A percentile compares a stretch with the other conserved stretches of the same genome.
Conservation (phyloP, 352 stramenopile species). For the Phytophthora pistaciae region DNA sequence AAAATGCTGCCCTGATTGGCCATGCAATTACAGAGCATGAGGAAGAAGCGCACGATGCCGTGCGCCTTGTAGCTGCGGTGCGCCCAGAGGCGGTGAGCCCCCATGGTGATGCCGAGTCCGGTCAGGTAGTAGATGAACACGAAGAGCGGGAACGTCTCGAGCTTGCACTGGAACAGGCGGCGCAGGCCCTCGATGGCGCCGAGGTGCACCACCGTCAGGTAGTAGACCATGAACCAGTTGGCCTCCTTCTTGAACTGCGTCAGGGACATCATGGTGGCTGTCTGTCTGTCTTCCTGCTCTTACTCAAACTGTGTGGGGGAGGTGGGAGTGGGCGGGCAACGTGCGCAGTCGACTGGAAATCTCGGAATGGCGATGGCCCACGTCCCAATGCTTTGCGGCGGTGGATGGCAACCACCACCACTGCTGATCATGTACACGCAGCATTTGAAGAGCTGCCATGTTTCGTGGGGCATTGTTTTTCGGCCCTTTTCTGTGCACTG, state of each 20-base stretch:
- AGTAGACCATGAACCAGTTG: constrained; percentile 99
- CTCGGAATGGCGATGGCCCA: constrained; percentile 23
- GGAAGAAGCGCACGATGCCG: constrained; percentile 91
- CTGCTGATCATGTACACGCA: constrained; percentile 1
- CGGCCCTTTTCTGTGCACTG: constrained; percentile 12
- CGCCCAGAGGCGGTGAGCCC: constrained; percentile 97
- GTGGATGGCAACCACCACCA: constrained; percentile 8
- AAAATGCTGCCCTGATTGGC: constrained; percentile 99
- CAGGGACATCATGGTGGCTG: constrained; percentile 58
- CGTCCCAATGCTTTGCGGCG: no score
- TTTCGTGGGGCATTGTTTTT: neutral
- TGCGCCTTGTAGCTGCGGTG: constrained; percentile 97
- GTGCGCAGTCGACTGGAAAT: constrained; percentile 40
- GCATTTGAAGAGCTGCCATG: constrained; percentile 9
- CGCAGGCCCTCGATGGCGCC: constrained; percentile 89
- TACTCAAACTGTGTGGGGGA: no score
- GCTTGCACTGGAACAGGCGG: constrained; percentile 83
- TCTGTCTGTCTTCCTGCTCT: neutral
- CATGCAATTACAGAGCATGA: constrained; percentile 98
- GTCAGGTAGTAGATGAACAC: constrained; percentile 96
- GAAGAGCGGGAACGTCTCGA: constrained; percentile 90
- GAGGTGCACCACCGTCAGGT: constrained; percentile 95
- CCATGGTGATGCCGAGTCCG: constrained; percentile 98
- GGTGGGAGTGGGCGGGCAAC: neutral
- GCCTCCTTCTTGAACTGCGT: constrained; percentile 86